Base-by-base conservation (phyloP, 2,329 filamentous ascomycete species). In the Aureobasidium sp. region DNA sequence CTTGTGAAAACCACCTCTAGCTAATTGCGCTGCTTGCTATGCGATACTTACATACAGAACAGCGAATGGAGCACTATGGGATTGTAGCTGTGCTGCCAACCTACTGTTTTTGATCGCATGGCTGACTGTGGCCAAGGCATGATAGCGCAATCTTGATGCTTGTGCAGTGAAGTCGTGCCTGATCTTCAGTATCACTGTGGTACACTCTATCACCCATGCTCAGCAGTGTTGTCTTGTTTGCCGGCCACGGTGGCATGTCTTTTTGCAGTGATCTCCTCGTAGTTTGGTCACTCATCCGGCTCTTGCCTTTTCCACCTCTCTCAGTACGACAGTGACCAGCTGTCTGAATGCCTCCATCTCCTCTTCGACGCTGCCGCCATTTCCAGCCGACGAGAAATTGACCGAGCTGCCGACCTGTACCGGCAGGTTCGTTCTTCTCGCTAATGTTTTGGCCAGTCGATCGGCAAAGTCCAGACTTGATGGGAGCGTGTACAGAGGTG, bases 401-500 rank as follows among this genome's bases (percentile, higher is more conserved):
- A 95, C 85, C 37, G 92, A 96, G 71, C 90, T 95, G 26, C 90
- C 90, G 20, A 97, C 90, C 73, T 97, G 97, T n/a, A 90, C 87
- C 0, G 92, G 92, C 65, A 86, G 83, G 36, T 81, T 79, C 32
- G 87, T 83, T 68, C 84, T 87, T 60, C 85, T 84, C n/a, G 89
- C 89, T 15, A 97, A 76, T 2, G 96, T 82, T 73, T 90, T 94
- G 1, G 94, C 90, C 64, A 97, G 77, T 6, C 94, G 85, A 1
- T 87, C 90, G 1, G 93, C 88, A 72, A 97, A 96, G 73, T 97
- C 94, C 51, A 96, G 75, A 9, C 88, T 93, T 5, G 84, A 80
- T 69, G 91, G 86, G 34, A 87, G 84, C 0, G 84, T 84, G 74
- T 90, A 96, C 41, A 99, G 82, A 1, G 89, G 82, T 1, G 93